phyloP scores from a whole-genome alignment of 208 protist species.

The Lotmaria passim region DNA sequence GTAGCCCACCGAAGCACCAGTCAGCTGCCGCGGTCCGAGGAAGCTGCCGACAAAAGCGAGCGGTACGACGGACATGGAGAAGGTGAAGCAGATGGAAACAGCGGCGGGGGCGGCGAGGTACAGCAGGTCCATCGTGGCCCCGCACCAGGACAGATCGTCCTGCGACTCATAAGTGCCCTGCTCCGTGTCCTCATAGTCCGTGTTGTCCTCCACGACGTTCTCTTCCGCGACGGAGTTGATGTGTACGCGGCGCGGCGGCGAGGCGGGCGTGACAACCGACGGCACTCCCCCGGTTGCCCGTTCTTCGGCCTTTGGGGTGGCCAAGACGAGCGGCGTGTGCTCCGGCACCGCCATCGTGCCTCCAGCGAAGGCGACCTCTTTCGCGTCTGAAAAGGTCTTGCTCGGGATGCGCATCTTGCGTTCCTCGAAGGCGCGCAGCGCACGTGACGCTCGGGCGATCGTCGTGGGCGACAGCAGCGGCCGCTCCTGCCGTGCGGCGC shows the following conservation, averaged over 20 bases:
- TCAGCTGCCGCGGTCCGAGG: constrained; percentile 66
- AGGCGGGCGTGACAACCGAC: not conserved
- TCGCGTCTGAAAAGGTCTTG: constrained; percentile 37
- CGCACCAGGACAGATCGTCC: constrained; percentile 45
- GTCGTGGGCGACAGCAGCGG: constrained; percentile 47
- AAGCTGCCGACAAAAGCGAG: constrained; percentile 81
- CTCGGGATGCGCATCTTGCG: constrained; percentile 49
- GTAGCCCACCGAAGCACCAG: constrained; percentile 82
- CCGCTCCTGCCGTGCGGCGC: constrained; percentile 16
- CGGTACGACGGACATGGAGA: constrained; percentile 76
- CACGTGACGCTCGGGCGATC: constrained; percentile 43
- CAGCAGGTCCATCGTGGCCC: constrained; percentile 57
- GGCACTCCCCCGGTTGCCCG: not conserved
- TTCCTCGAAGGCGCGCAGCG: constrained; percentile 50
- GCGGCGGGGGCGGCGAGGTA: constrained; percentile 69
- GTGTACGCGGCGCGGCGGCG: constrained; percentile 36
- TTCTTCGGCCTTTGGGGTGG: constrained; percentile 10
- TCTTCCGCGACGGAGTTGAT: constrained; percentile 48
- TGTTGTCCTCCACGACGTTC: constrained; percentile 17
- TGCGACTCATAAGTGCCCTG: constrained; percentile 43
- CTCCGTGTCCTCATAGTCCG: constrained; percentile 29
- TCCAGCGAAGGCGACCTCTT: constrained; percentile 28
- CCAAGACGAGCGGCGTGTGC: constrained; percentile 43
- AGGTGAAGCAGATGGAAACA: constrained; percentile 80
- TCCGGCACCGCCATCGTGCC: constrained; percentile 34